phyloP scores from a whole-genome alignment of 768 basidiomycete species.

The Suillus alpinus region DNA sequence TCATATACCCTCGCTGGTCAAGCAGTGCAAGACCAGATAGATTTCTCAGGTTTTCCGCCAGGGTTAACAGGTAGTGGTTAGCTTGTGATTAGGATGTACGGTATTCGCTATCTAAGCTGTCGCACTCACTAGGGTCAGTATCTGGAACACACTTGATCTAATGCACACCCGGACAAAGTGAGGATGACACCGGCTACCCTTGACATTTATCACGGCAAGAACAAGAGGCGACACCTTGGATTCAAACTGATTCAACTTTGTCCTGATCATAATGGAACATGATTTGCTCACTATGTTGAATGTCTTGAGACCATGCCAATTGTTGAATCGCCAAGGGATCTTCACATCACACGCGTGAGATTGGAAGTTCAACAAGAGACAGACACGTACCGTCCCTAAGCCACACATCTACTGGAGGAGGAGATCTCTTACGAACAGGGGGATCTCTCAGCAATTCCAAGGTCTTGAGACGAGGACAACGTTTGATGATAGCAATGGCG shows the following conservation, averaged over 20 bases:
- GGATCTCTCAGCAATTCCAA: background rate
- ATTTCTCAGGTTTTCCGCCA: constrained; percentile 88
- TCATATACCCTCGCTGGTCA: constrained; percentile 70
- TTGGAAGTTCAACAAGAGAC: background rate
- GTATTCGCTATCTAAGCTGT: constrained; percentile 20
- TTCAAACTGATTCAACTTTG: background rate
- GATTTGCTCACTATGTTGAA: background rate
- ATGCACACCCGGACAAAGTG: background rate
- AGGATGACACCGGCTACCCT: too few species aligned
- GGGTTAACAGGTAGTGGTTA: constrained; percentile 52
- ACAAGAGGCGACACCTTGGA: background rate
- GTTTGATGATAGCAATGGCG: background rate
- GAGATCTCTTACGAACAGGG: background rate
- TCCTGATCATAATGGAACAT: background rate
- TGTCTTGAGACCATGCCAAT: background rate
- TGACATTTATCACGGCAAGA: background rate
- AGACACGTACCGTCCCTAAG: background rate
- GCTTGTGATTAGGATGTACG: constrained; percentile 11
- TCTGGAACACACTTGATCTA: background rate
- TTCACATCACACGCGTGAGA: background rate
- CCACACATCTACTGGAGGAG: constrained; percentile 2
- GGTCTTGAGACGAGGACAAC: constrained; percentile 3
- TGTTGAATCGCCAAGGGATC: constrained; percentile 1
- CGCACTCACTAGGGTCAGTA: background rate
- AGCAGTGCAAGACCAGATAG: constrained; percentile 85